A percentile compares a stretch with the other conserved stretches of the same genome.
phyloP scores from a whole-genome alignment of 768 basidiomycete genomes.

The Boletus sp. region DNA sequence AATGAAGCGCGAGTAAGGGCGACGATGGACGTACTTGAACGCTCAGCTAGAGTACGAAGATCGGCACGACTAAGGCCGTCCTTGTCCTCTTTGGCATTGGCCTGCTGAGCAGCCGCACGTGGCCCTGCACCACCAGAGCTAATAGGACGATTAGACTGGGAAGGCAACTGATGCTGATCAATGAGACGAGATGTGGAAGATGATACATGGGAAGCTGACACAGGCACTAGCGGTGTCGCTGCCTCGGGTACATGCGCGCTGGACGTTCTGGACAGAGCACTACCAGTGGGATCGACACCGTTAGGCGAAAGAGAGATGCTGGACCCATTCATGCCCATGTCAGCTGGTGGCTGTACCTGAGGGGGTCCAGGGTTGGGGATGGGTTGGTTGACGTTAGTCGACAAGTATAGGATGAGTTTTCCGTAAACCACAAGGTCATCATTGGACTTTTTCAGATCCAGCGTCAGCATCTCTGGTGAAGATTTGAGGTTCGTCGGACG shows the following conservation, averaged over 20 bases:
- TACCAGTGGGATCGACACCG: slow-evolving; percentile 33
- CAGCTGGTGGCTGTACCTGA: slow-evolving; percentile 59
- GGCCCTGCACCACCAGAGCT: slow-evolving; percentile 31
- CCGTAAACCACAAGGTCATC: slow-evolving; percentile 98
- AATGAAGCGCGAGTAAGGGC: too few relatives aligned
- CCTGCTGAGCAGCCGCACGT: slow-evolving; percentile 20
- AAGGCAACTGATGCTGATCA: slow-evolving; percentile 30
- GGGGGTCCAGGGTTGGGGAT: slow-evolving; percentile 84
- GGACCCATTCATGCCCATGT: slow-evolving; percentile 60
- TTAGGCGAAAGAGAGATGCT: slow-evolving; percentile 56
- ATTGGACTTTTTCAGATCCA: slow-evolving; percentile 97
- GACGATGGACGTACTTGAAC: too few relatives aligned
- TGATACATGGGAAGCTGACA: slow-evolving; percentile 37
- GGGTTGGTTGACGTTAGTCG: slow-evolving; percentile 84
- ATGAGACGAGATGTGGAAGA: slow-evolving; percentile 24
- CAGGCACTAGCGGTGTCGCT: slow-evolving; percentile 40
- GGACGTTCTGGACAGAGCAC: slow-evolving; percentile 55
- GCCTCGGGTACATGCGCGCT: slow-evolving; percentile 67
- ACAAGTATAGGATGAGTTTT: slow-evolving; percentile 94
- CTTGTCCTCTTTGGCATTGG: slow-evolving; percentile 2
- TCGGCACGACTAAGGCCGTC: too few relatives aligned
- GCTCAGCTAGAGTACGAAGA: too few relatives aligned
- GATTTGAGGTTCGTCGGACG: neutral
- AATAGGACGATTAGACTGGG: slow-evolving; percentile 35
- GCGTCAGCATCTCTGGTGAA: slow-evolving; percentile 84